phyloP scores from a whole-genome alignment of 2,329 filamentous ascomycete genomes.

The Botryotinia calthae region DNA sequence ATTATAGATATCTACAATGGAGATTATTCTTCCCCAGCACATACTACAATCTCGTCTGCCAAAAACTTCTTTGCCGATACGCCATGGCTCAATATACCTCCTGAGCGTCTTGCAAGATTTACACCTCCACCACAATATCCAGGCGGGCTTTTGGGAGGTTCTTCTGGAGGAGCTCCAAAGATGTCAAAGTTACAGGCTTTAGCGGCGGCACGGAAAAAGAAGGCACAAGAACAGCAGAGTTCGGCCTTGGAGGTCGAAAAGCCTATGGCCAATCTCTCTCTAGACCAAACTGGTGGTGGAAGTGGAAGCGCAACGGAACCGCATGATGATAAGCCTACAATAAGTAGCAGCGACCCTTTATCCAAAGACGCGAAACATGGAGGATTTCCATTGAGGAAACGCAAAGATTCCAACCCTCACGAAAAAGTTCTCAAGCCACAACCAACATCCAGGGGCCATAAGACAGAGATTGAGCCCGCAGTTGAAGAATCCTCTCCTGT shows the following conservation, averaged over 20 bases:
- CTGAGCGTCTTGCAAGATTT: slow-evolving; percentile 62
- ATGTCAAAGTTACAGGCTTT: slow-evolving; percentile 89
- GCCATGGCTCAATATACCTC: slow-evolving; percentile 77
- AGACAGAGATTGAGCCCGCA: slow-evolving; percentile 8
- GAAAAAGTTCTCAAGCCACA: slow-evolving; percentile 32
- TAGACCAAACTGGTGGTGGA: slow-evolving; percentile 14
- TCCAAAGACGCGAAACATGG: slow-evolving; percentile 21
- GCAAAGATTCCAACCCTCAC: slow-evolving; percentile 38
- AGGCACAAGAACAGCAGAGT: slow-evolving; percentile 60
- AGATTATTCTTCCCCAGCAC: slow-evolving; percentile 15
- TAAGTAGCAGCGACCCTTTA: background rate
- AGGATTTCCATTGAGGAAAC: slow-evolving; percentile 37
- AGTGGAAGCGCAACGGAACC: background rate
- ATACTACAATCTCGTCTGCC: slow-evolving; percentile 43
- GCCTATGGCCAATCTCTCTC: slow-evolving; percentile 31
- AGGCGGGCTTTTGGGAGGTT: slow-evolving; percentile 76
- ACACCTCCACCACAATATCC: slow-evolving; percentile 56
- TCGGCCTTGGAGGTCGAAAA: slow-evolving; percentile 29
- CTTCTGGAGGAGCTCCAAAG: slow-evolving; percentile 61
- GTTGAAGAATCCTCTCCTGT: slow-evolving; percentile 24
- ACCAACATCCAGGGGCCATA: slow-evolving; percentile 9
- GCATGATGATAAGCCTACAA: background rate
- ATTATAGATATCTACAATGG: slow-evolving; percentile 15
- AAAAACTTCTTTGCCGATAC: slow-evolving; percentile 75
- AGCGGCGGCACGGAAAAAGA: slow-evolving; percentile 82